phyloP scores from a whole-genome alignment of 305 asterid species.

The Rubia peregrina region DNA sequence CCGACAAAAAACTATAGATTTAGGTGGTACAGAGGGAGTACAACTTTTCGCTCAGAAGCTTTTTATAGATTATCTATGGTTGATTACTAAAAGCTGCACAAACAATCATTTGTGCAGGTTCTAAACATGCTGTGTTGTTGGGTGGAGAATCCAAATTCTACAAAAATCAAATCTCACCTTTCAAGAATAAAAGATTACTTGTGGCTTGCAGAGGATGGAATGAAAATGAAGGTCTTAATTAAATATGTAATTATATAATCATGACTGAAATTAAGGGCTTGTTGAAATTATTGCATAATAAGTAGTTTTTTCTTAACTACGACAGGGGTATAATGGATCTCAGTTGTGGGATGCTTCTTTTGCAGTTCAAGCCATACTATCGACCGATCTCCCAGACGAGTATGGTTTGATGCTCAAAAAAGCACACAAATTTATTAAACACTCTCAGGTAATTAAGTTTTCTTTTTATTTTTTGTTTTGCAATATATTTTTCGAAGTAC shows the following conservation, averaged over 20 bases:
- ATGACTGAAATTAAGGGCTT: not conserved
- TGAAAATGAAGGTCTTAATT: slow-evolving; percentile 82
- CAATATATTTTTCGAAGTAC: not conserved
- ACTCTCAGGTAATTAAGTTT: slow-evolving; percentile 51
- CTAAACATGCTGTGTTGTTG: slow-evolving; percentile 90
- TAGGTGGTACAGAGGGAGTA: too few species aligned
- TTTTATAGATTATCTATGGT: too few species aligned
- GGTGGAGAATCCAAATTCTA: slow-evolving; percentile 87
- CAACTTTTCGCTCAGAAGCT: too few species aligned
- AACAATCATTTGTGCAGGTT: slow-evolving; percentile 31
- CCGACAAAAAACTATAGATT: too few species aligned
- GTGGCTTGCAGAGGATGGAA: slow-evolving; percentile 99
- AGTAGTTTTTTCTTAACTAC: slow-evolving; percentile 1
- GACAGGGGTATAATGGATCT: slow-evolving; percentile 90
- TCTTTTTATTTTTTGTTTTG: not conserved
- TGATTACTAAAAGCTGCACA: too few species aligned
- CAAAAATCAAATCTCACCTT: slow-evolving; percentile 69
- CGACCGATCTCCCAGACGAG: slow-evolving; percentile 58
- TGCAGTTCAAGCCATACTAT: slow-evolving; percentile 73
- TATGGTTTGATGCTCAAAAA: slow-evolving; percentile 53
- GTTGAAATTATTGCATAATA: not conserved
- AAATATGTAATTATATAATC: not conserved
- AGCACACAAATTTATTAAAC: slow-evolving; percentile 57
- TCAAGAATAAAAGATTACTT: slow-evolving; percentile 76
- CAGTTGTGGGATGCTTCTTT: slow-evolving; percentile 82